Evolutionary conservation across 2,329 filamentous ascomycete genomes (phyloP).

Genomic region (Gremmenia infestans): DNA sequence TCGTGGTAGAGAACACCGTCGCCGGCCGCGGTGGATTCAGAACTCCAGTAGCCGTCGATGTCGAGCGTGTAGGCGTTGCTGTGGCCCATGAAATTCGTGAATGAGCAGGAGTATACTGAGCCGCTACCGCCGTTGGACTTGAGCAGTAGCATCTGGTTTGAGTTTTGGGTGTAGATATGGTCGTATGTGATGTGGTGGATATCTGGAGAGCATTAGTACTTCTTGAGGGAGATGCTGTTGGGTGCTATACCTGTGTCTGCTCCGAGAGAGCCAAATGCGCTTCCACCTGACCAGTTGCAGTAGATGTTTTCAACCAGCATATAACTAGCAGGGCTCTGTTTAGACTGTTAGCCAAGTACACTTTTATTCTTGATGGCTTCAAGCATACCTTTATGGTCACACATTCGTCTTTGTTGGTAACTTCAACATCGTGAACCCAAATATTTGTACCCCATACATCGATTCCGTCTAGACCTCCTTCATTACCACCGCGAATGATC

Average conservation of each 20-base stretch:
- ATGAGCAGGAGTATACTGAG: conserved; percentile 42
- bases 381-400: conserved; percentile 45
- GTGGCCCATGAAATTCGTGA: conserved; percentile 57
- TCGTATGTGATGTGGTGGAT: conserved; percentile 50
- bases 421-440: conserved; percentile 54
- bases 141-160: conserved; percentile 60
- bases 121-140: conserved; percentile 55
- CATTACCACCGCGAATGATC: conserved; percentile 47
- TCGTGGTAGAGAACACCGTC: conserved; percentile 47
- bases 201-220: conserved; percentile 19
- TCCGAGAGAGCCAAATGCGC: conserved; percentile 52
- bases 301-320: conserved; percentile 56
- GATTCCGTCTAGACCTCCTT: conserved; percentile 50
- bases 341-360: not conserved
- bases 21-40: conserved; percentile 39
- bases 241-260: conserved; percentile 33
- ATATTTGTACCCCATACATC: conserved; percentile 51
- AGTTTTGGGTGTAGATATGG: conserved; percentile 53
- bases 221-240: not conserved
- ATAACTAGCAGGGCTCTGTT: conserved; percentile 48
- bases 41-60: conserved; percentile 50
- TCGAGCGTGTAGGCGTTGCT: conserved; percentile 53
- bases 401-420: conserved; percentile 59
- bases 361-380: not conserved
- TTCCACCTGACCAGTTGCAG: conserved; percentile 58